These are phyloP conservation scores for Aspergillus neotritici DNA, from an alignment of 2,329 filamentous ascomycete genomes.

Conservation along the genomic window DNA sequence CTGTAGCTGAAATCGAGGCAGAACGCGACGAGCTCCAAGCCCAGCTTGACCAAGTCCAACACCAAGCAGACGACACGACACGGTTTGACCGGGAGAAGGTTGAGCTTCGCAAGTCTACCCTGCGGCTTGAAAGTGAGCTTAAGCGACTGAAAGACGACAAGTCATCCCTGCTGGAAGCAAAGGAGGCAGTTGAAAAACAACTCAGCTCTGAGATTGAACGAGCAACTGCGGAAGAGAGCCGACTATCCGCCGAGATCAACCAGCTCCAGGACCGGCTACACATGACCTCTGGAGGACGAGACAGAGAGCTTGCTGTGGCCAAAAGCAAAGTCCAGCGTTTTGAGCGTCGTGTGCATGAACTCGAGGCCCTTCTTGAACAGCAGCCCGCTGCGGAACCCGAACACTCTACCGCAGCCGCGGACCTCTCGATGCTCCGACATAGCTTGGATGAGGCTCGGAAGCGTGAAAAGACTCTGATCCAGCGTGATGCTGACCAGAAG, in stretches of 20 bases:
- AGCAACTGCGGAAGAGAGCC: conserved; percentile 61
- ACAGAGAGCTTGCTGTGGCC: conserved; percentile 47
- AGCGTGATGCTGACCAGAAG: conserved; percentile 61
- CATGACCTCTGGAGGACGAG: conserved; percentile 34
- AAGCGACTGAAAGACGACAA: conserved; percentile 62
- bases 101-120: conserved; percentile 61
- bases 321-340: conserved; percentile 61
- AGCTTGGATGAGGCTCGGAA: conserved; percentile 60
- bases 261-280: conserved; percentile 49
- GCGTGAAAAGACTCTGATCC: conserved; percentile 59
- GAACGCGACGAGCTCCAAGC: conserved; percentile 63
- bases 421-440: conserved; percentile 57
- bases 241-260: conserved; percentile 47
- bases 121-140: conserved; percentile 63
- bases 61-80: conserved; percentile 54
- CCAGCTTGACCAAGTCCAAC: conserved; percentile 52
- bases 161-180: conserved; percentile 51
- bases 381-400: conserved; percentile 41
- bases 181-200: conserved; percentile 55
- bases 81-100: conserved; percentile 63
- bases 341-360: conserved; percentile 50
- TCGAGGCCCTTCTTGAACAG: conserved; percentile 51
- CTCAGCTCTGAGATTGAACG: conserved; percentile 62
- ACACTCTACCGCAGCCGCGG: conserved; percentile 33
- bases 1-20: conserved; percentile 54